Evolutionary conservation across 2,329 filamentous ascomycete genomes (phyloP), one percentile per base, ranked within the genome.

Genomic region (Arthrobotrys sphaeroides): DNA sequence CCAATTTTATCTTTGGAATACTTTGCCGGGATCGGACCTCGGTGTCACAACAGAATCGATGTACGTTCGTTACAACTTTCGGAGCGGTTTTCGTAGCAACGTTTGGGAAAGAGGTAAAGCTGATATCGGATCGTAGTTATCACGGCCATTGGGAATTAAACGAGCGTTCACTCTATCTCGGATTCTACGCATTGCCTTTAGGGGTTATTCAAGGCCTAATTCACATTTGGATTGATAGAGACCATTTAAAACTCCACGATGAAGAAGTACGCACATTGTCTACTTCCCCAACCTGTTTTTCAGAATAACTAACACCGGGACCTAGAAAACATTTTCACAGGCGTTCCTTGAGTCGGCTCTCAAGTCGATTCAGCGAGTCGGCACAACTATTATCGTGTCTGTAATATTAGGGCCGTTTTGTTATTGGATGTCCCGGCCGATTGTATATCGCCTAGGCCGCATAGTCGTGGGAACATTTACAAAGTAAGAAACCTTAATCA

Each of bases 111-210:
- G n/a, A n/a, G 3, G 20, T 43, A 10, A 36, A 16, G 18, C 33
- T 64, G 5, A 61, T 61, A 12, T 47, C n/a, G 31, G 4, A 51
- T 18, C 24, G 10, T 40, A 80, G 79, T 55, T 77, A 60, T 31
- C 77, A 79, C 38, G 66, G 78, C 73, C 26, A 78, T 60, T 49
- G 66, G 38, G 77, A 78, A 5, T 62, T 80, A 60, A 80, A 80
- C 33, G 79, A 80, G 43, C 70, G 79, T 40, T 78, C 77, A 28
- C 65, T 80, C 43, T 80, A 79, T 49, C 36, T 80, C 18, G 36
- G 77, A 5, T 79, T 78, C 36, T 78, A 77, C 18, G 57, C 79
- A 9, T 6, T 74, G 7, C 78, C 77, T 22, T 55, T 77, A 12
- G 79, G 78, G 7, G 24, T 78, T 43, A 68, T 79, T 13, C 79